Base-by-base conservation (phyloP, 441 rosid genomes). In the Adansonia rubrostipa region DNA sequence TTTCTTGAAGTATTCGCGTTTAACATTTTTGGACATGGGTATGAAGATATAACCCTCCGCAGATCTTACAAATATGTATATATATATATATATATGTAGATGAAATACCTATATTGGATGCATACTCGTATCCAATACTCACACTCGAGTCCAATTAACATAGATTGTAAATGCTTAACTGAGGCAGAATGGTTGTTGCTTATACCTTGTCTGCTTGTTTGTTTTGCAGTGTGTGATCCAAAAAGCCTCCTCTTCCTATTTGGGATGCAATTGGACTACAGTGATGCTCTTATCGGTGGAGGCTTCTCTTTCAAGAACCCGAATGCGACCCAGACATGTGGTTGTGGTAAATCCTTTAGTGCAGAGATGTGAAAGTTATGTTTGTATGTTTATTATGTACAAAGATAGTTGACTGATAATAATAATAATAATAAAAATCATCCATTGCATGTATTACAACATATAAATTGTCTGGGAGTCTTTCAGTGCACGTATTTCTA, bases 301-400 rank as follows among this genome's bases (percentile, higher is more conserved):
- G 99, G 99, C 82, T 96, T 96, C 87, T 87, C 92, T 61, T 96
- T 96, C 90, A 86, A 88, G 77, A 96, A 96, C 87, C 99, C 98
- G 8, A 94, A 96, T 79, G 98, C 99, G 13, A 92, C 95, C 17
- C 67, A 62, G 44, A 62, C 67, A 62, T 62, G 67, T 40, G 67
- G 67, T 62, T 62, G 67, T 1, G 67, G 67, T 28, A 62, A 62
- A 62, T 62, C 67, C 2, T 62, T 62, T 62, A 62, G 6, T 10
- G 98, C 99, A 5, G 96, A 94, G 73, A 90, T 91, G 93, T 96
- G 85, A 87, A 83, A 60, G 71, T 51, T 28, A 54, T 28, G 2
- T 28, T 28, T 28, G 33, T 28, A 28, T 28, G 2, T 28, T 28
- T 28, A 28, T 28, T 77, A 60, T 60, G 75, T 72, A 80, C 71